Percentiles rank a stretch among this genome's conserved stretches.
Conservation (phyloP, 345 rosid species). For the Dipteronia sinensis region DNA sequence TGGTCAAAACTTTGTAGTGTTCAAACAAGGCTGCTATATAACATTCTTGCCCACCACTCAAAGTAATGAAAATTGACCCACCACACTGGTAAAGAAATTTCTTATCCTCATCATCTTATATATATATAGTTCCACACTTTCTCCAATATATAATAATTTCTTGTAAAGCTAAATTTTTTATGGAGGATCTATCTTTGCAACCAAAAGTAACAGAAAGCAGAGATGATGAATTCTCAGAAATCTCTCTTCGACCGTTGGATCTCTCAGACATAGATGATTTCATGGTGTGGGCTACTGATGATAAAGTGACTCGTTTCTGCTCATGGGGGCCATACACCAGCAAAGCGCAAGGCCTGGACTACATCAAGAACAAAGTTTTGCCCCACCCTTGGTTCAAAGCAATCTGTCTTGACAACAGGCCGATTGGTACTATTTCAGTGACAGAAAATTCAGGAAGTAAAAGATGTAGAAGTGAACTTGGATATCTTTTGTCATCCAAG, state of each 20-base stretch:
- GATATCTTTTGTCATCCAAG: conserved; percentile 44
- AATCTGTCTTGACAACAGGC: conserved; percentile 52
- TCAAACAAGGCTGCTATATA: neutral
- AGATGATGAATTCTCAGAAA: neutral
- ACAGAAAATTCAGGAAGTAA: conserved; percentile 39
- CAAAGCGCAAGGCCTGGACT: conserved; percentile 45
- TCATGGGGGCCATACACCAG: conserved; percentile 54
- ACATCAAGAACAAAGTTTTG: conserved; percentile 29
- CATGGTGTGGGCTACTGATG: conserved; percentile 73
- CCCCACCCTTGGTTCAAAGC: conserved; percentile 74
- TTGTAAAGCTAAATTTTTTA: no score
- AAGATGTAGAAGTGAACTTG: conserved; percentile 53
- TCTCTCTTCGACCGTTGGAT: conserved; percentile 48
- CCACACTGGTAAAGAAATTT: neutral
- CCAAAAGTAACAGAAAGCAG: neutral
- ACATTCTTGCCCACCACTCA: neutral
- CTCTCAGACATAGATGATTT: conserved; percentile 57
- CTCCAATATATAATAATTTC: no score
- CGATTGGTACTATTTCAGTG: conserved; percentile 59
- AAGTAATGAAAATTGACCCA: no score
- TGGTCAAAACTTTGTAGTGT: no score
- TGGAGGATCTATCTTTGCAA: conserved; percentile 24
- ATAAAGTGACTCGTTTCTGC: conserved; percentile 52
- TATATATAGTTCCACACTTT: no score
- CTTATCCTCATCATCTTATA: neutral